A percentile compares a stretch with the other conserved stretches of the same genome.
Evolutionary conservation across 1,139 yeast species (phyloP).

Genomic region (Scheffersomyces quercinus): DNA sequence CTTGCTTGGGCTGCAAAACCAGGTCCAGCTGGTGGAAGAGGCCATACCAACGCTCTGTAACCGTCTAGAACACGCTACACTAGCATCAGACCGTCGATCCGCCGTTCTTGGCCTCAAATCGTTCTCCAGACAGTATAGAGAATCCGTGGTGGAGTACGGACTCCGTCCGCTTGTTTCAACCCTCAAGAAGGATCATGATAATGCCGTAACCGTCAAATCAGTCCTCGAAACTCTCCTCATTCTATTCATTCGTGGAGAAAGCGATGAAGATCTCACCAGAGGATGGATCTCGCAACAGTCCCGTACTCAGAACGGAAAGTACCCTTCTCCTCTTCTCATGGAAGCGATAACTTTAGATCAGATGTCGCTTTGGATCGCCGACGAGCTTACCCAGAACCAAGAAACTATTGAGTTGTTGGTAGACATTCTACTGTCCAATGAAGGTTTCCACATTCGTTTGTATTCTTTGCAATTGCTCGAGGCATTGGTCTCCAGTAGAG

Average conservation of each 20-base stretch:
- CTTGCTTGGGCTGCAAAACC: constrained; percentile 33
- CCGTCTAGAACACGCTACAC: constrained; percentile 77
- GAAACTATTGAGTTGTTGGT: constrained; percentile 61
- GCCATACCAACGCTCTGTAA: constrained; percentile 90
- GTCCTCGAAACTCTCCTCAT: constrained; percentile 83
- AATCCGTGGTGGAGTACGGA: constrained; percentile 87
- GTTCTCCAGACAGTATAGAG: constrained; percentile 86
- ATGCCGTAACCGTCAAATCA: constrained; percentile 75
- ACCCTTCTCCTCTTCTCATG: constrained; percentile 75
- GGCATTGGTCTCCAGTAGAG: constrained; percentile 78
- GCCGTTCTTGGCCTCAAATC: constrained; percentile 90
- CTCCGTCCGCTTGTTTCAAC: constrained; percentile 72
- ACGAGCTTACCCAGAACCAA: constrained; percentile 76
- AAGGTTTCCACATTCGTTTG: constrained; percentile 73
- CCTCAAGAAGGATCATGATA: constrained; percentile 65
- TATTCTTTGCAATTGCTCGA: constrained; percentile 85
- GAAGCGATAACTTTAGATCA: constrained; percentile 69
- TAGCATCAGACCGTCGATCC: constrained; percentile 84
- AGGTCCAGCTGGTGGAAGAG: constrained; percentile 67
- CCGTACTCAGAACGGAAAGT: constrained; percentile 76
- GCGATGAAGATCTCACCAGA: constrained; percentile 55
- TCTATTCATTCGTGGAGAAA: constrained; percentile 63
- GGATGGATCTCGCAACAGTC: constrained; percentile 77
- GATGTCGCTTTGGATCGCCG: constrained; percentile 93
- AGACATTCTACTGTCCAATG: constrained; percentile 49